Conservation (phyloP, 1,284 basidiomycete genomes). For the Ceratobasidium sp. region DNA sequence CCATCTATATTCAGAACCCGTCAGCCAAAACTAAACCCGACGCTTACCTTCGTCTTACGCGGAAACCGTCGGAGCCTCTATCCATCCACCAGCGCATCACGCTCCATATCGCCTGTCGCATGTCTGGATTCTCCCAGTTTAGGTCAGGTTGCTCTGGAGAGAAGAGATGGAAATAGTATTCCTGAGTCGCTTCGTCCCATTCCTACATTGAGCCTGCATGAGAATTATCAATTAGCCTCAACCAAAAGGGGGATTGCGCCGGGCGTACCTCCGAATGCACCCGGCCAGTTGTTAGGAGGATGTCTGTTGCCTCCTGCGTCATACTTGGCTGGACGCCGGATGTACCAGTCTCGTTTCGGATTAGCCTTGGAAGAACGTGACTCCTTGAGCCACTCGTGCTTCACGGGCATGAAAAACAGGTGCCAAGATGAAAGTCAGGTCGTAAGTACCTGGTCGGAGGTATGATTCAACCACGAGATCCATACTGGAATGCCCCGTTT, state of each 20-base stretch:
- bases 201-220: slow-evolving; percentile 74
- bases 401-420: background rate
- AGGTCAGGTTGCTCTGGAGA: slow-evolving; percentile 78
- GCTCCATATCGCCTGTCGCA: slow-evolving; percentile 70
- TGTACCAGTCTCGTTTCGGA: slow-evolving; percentile 78
- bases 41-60: slow-evolving; percentile 58
- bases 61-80: slow-evolving; percentile 78
- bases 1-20: slow-evolving; percentile 61
- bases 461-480: slow-evolving; percentile 87
- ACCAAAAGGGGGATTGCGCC: too few species aligned
- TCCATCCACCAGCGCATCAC: slow-evolving; percentile 80
- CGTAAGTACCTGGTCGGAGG: slow-evolving; percentile 71
- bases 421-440: background rate
- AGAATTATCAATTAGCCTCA: background rate
- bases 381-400: slow-evolving; percentile 80
- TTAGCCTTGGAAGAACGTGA: slow-evolving; percentile 69
- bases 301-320: slow-evolving; percentile 64
- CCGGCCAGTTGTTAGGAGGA: slow-evolving; percentile 80
- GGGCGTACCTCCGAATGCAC: slow-evolving; percentile 67
- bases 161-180: slow-evolving; percentile 82
- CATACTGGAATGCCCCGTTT: slow-evolving; percentile 68
- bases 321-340: slow-evolving; percentile 74
- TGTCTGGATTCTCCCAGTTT: slow-evolving; percentile 78
- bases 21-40: slow-evolving; percentile 27
- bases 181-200: slow-evolving; percentile 72